A percentile compares a stretch with the other conserved stretches of the same genome.
phyloP scores from a whole-genome alignment of 2,329 filamentous ascomycete species.

The Chaetomium globosum region DNA sequence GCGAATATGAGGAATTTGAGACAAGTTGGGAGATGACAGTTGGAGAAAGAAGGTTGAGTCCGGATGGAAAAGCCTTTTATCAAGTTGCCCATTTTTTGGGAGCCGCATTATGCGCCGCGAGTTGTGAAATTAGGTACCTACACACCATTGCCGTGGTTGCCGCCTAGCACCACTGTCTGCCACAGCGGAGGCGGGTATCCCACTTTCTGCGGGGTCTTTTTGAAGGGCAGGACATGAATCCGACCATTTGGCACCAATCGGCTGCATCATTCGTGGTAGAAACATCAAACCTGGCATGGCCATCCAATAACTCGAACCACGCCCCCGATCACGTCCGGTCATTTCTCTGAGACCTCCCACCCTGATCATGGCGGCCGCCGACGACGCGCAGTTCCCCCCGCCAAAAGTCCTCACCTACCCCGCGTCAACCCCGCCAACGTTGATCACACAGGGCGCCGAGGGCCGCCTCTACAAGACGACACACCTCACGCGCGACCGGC shows the following conservation, averaged over 20 bases:
- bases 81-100: neutral
- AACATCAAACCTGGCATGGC: neutral
- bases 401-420: slow-evolving; percentile 62
- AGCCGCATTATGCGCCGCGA: slow-evolving; percentile 18
- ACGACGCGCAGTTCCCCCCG: slow-evolving; percentile 53
- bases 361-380: slow-evolving; percentile 14
- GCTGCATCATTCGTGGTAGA: neutral
- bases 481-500: slow-evolving; percentile 68
- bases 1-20: neutral
- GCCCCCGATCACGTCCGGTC: neutral
- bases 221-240: neutral
- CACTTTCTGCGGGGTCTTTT: slow-evolving; percentile 16
- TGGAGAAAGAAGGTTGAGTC: no score
- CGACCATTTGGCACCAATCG: slow-evolving; percentile 8
- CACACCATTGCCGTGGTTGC: slow-evolving; percentile 6
- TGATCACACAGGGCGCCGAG: slow-evolving; percentile 94
- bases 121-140: neutral
- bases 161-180: neutral
- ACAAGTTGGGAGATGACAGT: neutral
- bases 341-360: neutral
- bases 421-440: slow-evolving; percentile 60
- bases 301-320: neutral
- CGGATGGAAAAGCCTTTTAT: neutral
- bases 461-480: slow-evolving; percentile 87
- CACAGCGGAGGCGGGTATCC: slow-evolving; percentile 8